phyloP scores from a whole-genome alignment of 2,329 filamentous ascomycete species.

The Colletotrichum sp. region DNA sequence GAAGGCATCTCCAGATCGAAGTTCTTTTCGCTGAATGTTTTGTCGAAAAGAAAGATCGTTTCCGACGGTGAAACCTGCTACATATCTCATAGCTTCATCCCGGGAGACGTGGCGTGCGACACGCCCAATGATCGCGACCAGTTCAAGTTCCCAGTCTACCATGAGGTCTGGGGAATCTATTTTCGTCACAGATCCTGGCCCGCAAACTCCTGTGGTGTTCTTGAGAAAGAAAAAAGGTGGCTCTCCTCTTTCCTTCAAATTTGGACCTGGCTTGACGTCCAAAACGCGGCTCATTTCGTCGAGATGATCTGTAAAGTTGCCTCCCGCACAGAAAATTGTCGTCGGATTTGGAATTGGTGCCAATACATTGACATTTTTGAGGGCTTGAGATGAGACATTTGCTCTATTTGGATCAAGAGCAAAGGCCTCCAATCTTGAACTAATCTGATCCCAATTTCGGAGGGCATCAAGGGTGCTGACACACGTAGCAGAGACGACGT shows the following conservation, averaged over 20 bases:
- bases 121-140: neutral
- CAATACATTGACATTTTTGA: neutral
- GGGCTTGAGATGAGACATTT: neutral
- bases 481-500: neutral
- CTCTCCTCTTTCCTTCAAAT: neutral
- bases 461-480: neutral
- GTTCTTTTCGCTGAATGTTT: neutral
- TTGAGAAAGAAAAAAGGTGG: neutral
- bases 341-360: neutral
- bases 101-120: neutral
- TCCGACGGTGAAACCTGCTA: neutral
- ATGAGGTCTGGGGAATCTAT: neutral
- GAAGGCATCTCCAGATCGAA: neutral
- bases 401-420: neutral
- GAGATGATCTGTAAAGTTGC: neutral
- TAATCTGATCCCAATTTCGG: neutral
- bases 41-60: neutral
- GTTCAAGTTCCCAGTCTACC: neutral
- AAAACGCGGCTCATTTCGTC: neutral
- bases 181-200: neutral
- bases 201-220: neutral
- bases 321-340: neutral
- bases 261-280: neutral
- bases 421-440: neutral
- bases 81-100: neutral